Percentiles rank a stretch among this genome's conserved stretches.
These are phyloP conservation scores for Talaromyces albobiverticillius DNA, from an alignment of 2,329 filamentous ascomycete genomes.

Conservation along the genomic window DNA sequence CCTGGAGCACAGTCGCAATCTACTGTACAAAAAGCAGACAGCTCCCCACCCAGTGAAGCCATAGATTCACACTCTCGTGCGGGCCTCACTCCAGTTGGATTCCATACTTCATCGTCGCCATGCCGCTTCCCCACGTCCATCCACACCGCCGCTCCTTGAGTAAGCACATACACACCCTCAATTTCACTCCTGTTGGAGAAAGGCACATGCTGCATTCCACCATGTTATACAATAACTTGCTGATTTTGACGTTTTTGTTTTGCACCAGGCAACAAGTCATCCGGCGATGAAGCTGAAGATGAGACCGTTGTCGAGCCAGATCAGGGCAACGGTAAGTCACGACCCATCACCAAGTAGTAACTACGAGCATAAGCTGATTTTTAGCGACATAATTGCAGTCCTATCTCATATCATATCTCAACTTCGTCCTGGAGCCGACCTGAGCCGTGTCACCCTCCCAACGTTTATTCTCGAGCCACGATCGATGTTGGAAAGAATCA, in stretches of 20 bases:
- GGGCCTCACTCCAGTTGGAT: neutral
- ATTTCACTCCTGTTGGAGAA: neutral
- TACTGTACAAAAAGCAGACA: too few species aligned
- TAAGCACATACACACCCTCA: slow-evolving; percentile 22
- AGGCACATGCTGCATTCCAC: too few species aligned
- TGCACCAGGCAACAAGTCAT: slow-evolving; percentile 51
- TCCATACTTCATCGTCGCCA: slow-evolving; percentile 17
- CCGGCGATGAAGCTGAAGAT: slow-evolving; percentile 66
- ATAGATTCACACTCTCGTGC: neutral
- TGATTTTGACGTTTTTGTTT: neutral
- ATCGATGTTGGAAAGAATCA: slow-evolving; percentile 98
- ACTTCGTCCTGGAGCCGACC: slow-evolving; percentile 87
- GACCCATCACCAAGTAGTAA: neutral
- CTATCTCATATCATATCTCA: slow-evolving; percentile 97
- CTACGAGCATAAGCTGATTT: neutral
- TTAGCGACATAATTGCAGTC: slow-evolving; percentile 53
- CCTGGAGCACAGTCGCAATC: too few species aligned
- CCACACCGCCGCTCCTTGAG: slow-evolving; percentile 35
- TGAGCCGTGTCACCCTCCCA: slow-evolving; percentile 89
- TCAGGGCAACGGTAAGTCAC: slow-evolving; percentile 79
- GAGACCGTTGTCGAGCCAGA: slow-evolving; percentile 84
- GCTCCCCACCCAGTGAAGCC: too few species aligned
- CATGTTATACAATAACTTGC: neutral
- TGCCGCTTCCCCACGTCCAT: slow-evolving; percentile 36
- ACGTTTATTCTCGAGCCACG: slow-evolving; percentile 97